Evolutionary conservation across 1,284 basidiomycete species (phyloP).

Genomic region (Sutorius eximius): DNA sequence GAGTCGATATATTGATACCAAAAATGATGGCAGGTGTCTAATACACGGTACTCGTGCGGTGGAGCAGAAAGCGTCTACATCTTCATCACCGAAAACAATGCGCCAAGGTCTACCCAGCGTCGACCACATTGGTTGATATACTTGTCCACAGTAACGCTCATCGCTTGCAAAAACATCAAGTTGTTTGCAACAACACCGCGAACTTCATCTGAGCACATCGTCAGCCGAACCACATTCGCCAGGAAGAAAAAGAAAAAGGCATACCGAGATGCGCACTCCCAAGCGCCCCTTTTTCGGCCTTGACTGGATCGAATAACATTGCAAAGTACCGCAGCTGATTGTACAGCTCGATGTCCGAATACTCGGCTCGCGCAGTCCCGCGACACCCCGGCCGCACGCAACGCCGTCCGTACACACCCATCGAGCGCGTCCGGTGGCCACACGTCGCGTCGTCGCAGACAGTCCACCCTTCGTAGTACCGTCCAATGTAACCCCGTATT

Average conservation of each 20-base stretch:
- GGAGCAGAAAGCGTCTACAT: constrained; percentile 30
- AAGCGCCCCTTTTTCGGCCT: constrained; percentile 53
- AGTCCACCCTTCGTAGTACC: constrained; percentile 89
- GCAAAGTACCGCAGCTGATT: constrained; percentile 84
- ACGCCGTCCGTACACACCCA: constrained; percentile 86
- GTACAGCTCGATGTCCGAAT: constrained; percentile 81
- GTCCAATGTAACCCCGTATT: constrained; percentile 74
- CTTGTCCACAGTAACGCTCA: constrained; percentile 65
- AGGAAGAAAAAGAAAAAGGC: constrained; percentile 11
- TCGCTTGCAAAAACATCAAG: constrained; percentile 45
- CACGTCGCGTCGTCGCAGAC: constrained; percentile 89
- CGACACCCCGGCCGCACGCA: constrained; percentile 73
- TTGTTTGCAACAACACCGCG: constrained; percentile 51
- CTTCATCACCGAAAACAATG: constrained; percentile 74
- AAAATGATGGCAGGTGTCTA: constrained; percentile 1
- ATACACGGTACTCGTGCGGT: constrained; percentile 3
- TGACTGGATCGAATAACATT: constrained; percentile 75
- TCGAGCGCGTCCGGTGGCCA: constrained; percentile 80
- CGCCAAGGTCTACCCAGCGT: constrained; percentile 79
- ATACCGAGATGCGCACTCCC: constrained; percentile 52
- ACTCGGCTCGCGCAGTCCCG: constrained; percentile 79
- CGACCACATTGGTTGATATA: constrained; percentile 84
- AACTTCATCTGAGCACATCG: constrained; percentile 52
- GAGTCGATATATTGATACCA: constrained; percentile 11
- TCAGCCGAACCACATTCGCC: constrained; percentile 3